Evolutionary conservation across 2,329 filamentous ascomycete genomes (phyloP), one percentile per base, ranked within the genome.

Genomic region (Beauveria australis): DNA sequence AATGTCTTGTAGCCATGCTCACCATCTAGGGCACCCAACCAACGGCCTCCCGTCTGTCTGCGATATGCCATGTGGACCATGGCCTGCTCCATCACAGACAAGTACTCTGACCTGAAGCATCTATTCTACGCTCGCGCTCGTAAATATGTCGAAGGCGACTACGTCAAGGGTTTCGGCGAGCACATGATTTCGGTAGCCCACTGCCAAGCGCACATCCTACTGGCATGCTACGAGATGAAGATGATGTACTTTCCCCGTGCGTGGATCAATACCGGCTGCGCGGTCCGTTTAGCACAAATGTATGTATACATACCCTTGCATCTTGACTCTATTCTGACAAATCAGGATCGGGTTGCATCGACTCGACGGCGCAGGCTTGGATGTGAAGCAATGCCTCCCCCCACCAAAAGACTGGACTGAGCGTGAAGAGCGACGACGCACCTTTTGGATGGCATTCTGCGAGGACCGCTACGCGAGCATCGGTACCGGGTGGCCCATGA

Each of bases 31-130:
- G 85, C 91, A n/a, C 91, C 91, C 19, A 86, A 86, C 64, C 87
- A 92, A 77, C 85, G 93, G 28, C 93, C 94, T 1, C 91, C 93
- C 0, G 86, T 96, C 33, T 91, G 89, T 65, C 76, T 99, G 54
- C 86, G 94, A 66, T 99, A 99, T 75, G 91, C 90, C 60, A 95
- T 97, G 80, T 97, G 93, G 93, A 90, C 88, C n/a, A 77, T 92
- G 68, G 92, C 93, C n/a, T 92, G 91, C 64, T 88, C 90, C 5
- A 83, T 92, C 48, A 86, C 85, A 3, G 91, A 96, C 62, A 94
- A 92, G 70, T 97, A 90, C 71, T 79, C 82, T 40, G 83, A 85
- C 59, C 75, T 96, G 16, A 91, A 92, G 69, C 89, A 92, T 59
- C 85, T 96, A 64, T 97, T 97, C 72, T 99, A 99, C 72, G 85